These are phyloP conservation scores for Apiospora sp. DNA, from an alignment of 2,329 filamentous ascomycete genomes.

Conservation along the genomic window DNA sequence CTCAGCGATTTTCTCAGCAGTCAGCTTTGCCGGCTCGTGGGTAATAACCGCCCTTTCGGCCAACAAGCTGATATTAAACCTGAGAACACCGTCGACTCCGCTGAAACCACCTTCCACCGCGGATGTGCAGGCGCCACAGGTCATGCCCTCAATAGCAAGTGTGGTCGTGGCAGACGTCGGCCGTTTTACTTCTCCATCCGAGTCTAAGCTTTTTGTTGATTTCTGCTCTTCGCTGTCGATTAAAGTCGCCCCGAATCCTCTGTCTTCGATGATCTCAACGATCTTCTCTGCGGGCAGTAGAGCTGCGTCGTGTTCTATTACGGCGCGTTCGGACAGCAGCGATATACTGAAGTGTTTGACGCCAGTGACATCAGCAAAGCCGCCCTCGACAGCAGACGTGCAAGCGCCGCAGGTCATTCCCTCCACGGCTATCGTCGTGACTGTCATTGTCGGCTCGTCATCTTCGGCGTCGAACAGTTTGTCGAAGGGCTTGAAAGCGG, in stretches of 20 bases:
- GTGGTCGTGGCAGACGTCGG: slow-evolving; percentile 75
- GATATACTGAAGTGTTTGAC: slow-evolving; percentile 83
- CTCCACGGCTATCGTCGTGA: slow-evolving; percentile 79
- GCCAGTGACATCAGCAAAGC: slow-evolving; percentile 77
- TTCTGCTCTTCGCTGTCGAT: slow-evolving; percentile 70
- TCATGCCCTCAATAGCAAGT: slow-evolving; percentile 94
- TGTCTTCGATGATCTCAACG: slow-evolving; percentile 69
- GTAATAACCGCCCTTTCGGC: slow-evolving; percentile 91
- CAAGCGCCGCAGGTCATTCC: slow-evolving; percentile 94
- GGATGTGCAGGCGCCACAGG: slow-evolving; percentile 94
- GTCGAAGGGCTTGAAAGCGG: slow-evolving; percentile 51
- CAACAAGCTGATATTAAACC: slow-evolving; percentile 94
- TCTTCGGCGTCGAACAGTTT: slow-evolving; percentile 46
- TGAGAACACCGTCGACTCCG: slow-evolving; percentile 77
- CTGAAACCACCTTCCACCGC: slow-evolving; percentile 87
- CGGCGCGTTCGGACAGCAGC: slow-evolving; percentile 82
- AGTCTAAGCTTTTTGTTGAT: slow-evolving; percentile 44
- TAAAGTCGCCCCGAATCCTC: slow-evolving; percentile 83
- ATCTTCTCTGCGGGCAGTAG: slow-evolving; percentile 62
- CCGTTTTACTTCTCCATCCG: slow-evolving; percentile 40
- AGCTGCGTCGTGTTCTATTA: slow-evolving; percentile 78
- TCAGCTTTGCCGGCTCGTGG: slow-evolving; percentile 77
- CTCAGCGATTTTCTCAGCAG: slow-evolving; percentile 77
- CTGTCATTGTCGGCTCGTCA: slow-evolving; percentile 55
- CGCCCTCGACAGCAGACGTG: slow-evolving; percentile 84